Evolutionary conservation across 306 rosid species (phyloP).

Genomic region (Fagus sylvatica): DNA sequence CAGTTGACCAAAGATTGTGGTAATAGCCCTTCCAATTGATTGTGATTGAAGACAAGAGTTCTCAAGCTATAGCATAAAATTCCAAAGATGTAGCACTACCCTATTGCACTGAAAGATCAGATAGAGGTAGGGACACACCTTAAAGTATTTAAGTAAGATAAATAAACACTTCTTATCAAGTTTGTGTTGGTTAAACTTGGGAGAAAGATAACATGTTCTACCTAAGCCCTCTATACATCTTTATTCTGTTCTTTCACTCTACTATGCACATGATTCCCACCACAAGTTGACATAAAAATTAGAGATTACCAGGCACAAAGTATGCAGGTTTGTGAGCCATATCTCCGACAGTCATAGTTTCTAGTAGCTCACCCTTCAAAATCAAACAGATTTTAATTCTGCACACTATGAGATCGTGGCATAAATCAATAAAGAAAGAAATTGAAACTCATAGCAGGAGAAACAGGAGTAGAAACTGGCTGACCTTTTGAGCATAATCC

Average conservation of each 20-base stretch:
- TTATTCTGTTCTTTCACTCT: background rate
- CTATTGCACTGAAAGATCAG: background rate
- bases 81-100: background rate
- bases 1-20: conserved; percentile 27
- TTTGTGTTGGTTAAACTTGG: background rate
- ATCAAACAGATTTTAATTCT: conserved; percentile 59
- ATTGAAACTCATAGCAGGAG: conserved; percentile 19
- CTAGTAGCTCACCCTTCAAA: conserved; percentile 96
- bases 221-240: background rate
- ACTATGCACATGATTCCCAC: background rate
- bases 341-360: conserved; percentile 79
- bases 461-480: conserved; percentile 28
- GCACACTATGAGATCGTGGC: conserved; percentile 55
- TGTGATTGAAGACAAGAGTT: conserved; percentile 25
- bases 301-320: conserved; percentile 90
- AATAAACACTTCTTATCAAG: background rate
- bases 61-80: background rate
- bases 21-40: conserved; percentile 35
- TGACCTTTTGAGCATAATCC: conserved; percentile 86
- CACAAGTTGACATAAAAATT: conserved; percentile 23
- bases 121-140: background rate
- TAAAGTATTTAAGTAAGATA: background rate
- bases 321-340: conserved; percentile 99
- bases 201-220: background rate
- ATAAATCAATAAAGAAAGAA: conserved; percentile 45